Conservation (phyloP, 208 protist species). For the Balamuthia mandrillaris region DNA sequence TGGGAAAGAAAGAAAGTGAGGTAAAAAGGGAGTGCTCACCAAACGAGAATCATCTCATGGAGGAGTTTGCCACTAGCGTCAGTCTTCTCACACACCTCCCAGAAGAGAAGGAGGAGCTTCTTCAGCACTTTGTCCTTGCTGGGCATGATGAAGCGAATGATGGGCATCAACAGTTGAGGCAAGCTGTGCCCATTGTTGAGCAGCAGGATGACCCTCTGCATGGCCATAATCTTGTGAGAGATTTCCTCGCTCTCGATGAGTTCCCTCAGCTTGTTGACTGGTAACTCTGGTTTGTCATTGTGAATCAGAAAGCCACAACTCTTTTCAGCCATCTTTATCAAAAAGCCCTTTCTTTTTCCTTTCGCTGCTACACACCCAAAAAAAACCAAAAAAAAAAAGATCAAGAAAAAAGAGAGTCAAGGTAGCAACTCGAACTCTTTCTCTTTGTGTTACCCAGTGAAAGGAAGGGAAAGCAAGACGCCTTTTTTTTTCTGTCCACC, state of each 20-base stretch:
- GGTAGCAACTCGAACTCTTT: no score
- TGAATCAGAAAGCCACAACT: slow-evolving; percentile 33
- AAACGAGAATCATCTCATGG: slow-evolving; percentile 96
- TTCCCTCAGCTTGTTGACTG: slow-evolving; percentile 69
- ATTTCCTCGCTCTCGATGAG: slow-evolving; percentile 83
- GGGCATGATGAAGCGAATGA: slow-evolving; percentile 93
- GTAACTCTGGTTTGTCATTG: slow-evolving; percentile 8
- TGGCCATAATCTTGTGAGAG: slow-evolving; percentile 75
- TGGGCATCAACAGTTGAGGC: slow-evolving; percentile 92
- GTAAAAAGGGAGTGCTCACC: slow-evolving; percentile 57
- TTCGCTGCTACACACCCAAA: no score
- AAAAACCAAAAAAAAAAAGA: no score
- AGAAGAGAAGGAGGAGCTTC: slow-evolving; percentile 96
- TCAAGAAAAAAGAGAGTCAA: no score
- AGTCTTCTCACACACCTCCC: slow-evolving; percentile 94
- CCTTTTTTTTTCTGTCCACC: no score
- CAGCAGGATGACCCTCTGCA: slow-evolving; percentile 87
- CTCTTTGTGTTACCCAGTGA: no score
- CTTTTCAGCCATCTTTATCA: no score
- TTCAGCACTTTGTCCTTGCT: slow-evolving; percentile 83
- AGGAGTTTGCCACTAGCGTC: slow-evolving; percentile 90
- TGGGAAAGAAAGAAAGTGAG: background rate
- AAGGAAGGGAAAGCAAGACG: no score
- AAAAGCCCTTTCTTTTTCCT: no score
- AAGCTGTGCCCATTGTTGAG: slow-evolving; percentile 93